A percentile compares a stretch with the other conserved stretches of the same genome.
Conservation (phyloP, 306 rosid genomes). For the Prunus mira region DNA sequence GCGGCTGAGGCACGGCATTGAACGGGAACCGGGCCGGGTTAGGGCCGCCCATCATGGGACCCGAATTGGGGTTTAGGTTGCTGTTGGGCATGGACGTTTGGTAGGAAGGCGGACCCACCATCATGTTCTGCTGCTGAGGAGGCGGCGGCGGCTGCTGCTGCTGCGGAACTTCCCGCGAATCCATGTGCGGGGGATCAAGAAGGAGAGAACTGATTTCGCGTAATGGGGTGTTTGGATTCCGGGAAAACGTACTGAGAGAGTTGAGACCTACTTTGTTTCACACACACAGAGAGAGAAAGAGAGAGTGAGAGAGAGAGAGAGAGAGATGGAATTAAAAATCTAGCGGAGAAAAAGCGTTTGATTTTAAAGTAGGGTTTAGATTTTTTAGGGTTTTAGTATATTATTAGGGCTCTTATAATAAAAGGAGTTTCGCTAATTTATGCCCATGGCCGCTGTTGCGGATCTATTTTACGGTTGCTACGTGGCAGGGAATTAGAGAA, state of each 20-base stretch:
- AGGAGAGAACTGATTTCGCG: background rate
- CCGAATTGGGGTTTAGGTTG: slow-evolving; percentile 45
- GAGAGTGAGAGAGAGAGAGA: background rate
- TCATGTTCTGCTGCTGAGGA: slow-evolving; percentile 37
- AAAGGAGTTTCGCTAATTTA: background rate
- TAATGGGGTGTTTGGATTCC: background rate
- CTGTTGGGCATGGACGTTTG: slow-evolving; percentile 27
- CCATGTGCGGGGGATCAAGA: slow-evolving; percentile 45
- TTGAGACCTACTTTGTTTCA: background rate
- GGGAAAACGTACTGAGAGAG: background rate
- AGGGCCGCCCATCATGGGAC: slow-evolving; percentile 41
- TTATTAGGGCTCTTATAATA: background rate
- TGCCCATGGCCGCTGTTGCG: background rate
- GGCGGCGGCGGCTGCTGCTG: slow-evolving; percentile 19
- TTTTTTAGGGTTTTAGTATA: slow-evolving; percentile 10
- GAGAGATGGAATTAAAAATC: background rate
- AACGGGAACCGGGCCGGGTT: slow-evolving; percentile 53
- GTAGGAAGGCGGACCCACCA: slow-evolving; percentile 51
- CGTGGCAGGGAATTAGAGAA: background rate
- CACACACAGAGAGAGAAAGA: background rate
- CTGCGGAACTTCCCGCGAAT: slow-evolving; percentile 54
- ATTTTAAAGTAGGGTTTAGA: slow-evolving; percentile 7
- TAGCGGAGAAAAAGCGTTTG: background rate
- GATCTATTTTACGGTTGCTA: background rate
- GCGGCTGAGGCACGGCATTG: slow-evolving; percentile 26